These are phyloP conservation scores for Cercophora sp. DNA, from an alignment of 495 filamentous ascomycete species.

Conservation along the genomic window DNA sequence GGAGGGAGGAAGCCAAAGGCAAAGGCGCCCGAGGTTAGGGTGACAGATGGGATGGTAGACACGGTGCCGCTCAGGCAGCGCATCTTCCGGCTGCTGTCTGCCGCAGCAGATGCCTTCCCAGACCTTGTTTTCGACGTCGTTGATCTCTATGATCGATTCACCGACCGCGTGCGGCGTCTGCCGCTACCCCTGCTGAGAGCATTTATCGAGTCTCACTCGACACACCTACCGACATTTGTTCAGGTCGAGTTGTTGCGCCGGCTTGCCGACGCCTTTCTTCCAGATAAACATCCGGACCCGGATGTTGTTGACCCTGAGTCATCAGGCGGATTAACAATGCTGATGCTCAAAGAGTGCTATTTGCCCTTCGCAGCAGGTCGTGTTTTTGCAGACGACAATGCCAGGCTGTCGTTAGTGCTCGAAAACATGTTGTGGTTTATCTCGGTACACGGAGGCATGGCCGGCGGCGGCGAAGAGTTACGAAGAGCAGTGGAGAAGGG, in stretches of 20 bases:
- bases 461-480: constrained; percentile 36
- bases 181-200: constrained; percentile 67
- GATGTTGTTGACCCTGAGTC: constrained; percentile 32
- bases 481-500: constrained; percentile 56
- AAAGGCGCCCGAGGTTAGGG: neutral
- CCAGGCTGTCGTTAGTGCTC: constrained; percentile 71
- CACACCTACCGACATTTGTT: constrained; percentile 44
- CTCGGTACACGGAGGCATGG: constrained; percentile 36
- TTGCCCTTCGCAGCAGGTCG: constrained; percentile 69
- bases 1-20: neutral
- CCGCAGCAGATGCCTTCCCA: constrained; percentile 23
- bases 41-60: constrained; percentile 46
- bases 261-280: constrained; percentile 60
- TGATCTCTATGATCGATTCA: constrained; percentile 65
- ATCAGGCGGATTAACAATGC: constrained; percentile 46
- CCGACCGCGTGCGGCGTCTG: constrained; percentile 60
- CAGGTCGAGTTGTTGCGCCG: constrained; percentile 62
- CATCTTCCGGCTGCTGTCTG: constrained; percentile 46
- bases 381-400: constrained; percentile 63
- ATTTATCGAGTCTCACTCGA: constrained; percentile 54
- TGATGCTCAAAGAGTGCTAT: constrained; percentile 62
- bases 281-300: constrained; percentile 47
- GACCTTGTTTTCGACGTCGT: constrained; percentile 48
- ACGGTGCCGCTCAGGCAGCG: constrained; percentile 62
- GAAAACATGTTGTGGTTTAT: constrained; percentile 67